Evolutionary conservation across 23 red algal genomes (phyloP).

Genomic region (Cyanidiococcus yangmingshanensis): DNA sequence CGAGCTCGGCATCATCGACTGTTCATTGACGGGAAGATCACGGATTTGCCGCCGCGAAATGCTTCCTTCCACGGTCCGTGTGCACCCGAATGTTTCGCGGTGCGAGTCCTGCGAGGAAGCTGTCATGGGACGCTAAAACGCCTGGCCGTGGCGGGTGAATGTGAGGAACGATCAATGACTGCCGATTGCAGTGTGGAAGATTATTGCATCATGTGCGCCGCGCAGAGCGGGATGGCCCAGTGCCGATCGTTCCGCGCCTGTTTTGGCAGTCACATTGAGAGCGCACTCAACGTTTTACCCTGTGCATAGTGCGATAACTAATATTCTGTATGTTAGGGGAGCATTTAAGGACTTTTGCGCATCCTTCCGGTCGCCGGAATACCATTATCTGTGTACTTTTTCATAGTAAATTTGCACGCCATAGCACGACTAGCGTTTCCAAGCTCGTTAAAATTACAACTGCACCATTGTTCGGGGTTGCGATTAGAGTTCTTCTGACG

Average conservation of each 20-base stretch:
- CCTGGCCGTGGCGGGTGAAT: background rate
- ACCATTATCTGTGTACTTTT: too few species aligned
- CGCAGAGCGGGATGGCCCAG: background rate
- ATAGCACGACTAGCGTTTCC: too few species aligned
- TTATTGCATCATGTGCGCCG: background rate
- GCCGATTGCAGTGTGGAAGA: background rate
- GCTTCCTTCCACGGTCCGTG: conserved; percentile 2
- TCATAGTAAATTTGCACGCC: too few species aligned
- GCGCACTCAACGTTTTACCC: background rate
- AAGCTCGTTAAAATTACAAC: too few species aligned
- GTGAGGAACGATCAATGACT: background rate
- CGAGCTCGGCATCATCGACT: background rate
- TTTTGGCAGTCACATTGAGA: background rate
- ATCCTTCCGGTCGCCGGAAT: too few species aligned
- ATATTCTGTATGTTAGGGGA: too few species aligned
- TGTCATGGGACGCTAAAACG: background rate
- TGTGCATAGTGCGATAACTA: too few species aligned
- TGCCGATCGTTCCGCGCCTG: background rate
- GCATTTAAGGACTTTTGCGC: too few species aligned
- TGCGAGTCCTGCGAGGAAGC: background rate
- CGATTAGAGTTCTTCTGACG: too few species aligned
- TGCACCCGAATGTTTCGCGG: background rate
- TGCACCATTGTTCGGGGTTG: too few species aligned
- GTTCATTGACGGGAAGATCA: background rate
- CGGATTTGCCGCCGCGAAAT: background rate